Conservation (phyloP, 495 filamentous ascomycete species). For the Trichocladium antarcticum region DNA sequence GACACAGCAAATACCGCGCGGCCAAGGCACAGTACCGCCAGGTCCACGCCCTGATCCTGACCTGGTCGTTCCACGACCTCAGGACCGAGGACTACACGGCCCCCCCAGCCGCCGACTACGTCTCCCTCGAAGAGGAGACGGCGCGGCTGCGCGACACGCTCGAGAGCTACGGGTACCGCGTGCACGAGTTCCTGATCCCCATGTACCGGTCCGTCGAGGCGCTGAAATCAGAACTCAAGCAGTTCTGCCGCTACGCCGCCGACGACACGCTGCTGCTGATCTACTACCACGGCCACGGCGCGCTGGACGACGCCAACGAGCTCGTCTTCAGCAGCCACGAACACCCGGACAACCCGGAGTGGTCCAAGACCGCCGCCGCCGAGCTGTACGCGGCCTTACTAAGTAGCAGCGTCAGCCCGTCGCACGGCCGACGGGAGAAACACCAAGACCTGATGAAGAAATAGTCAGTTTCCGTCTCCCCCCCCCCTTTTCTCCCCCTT, state of each 20-base stretch:
- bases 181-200: conserved; percentile 23
- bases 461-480: conserved; percentile 19
- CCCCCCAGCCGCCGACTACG: conserved; percentile 16
- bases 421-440: conserved; percentile 8
- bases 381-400: conserved; percentile 25
- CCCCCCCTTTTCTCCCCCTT: not conserved
- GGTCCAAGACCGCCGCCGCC: conserved; percentile 22
- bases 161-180: conserved; percentile 19
- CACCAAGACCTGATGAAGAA: conserved; percentile 22
- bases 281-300: conserved; percentile 28
- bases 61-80: conserved; percentile 27
- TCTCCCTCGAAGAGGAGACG: conserved; percentile 27
- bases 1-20: conserved; percentile 6
- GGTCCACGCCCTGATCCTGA: conserved; percentile 25
- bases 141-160: conserved; percentile 20
- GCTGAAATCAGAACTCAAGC: conserved; percentile 7
- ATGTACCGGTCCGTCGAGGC: conserved; percentile 18
- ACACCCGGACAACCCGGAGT: conserved; percentile 22
- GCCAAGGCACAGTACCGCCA: conserved; percentile 15
- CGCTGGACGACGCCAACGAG: conserved; percentile 25
- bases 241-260: conserved; percentile 18
- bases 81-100: conserved; percentile 20
- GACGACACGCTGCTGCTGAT: conserved; percentile 26
- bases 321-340: conserved; percentile 29
- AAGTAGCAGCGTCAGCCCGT: conserved; percentile 6